Percentiles rank a stretch among this genome's conserved stretches.
Evolutionary conservation across 169 alveolate species (phyloP).

Genomic region (Eimeria falciformis): DNA sequence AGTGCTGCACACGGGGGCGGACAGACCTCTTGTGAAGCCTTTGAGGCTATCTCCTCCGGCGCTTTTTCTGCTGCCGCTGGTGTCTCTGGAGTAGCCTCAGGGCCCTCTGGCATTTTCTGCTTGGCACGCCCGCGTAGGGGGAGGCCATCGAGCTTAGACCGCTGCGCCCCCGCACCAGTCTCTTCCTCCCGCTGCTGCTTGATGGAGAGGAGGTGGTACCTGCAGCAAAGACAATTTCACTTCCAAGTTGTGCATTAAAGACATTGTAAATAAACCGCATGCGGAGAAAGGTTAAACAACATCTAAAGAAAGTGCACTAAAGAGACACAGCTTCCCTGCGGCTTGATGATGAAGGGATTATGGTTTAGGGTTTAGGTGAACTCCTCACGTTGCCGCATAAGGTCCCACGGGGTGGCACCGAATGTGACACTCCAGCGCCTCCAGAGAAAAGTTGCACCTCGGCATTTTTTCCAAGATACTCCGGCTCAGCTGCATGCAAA

Average conservation of each 20-base stretch:
- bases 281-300: neutral
- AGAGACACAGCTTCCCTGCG: no score
- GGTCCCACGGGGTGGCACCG: conserved; percentile 58
- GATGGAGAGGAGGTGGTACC: conserved; percentile 14
- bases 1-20: no score
- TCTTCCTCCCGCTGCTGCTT: conserved; percentile 58
- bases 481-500: conserved; percentile 30
- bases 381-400: conserved; percentile 46
- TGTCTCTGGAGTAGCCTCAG: no score
- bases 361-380: no score
- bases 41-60: no score
- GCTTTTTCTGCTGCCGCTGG: no score
- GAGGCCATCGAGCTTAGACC: neutral
- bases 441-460: neutral
- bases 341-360: no score
- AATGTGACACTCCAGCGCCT: conserved; percentile 61
- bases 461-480: conserved; percentile 38
- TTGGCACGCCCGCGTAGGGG: no score
- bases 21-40: no score
- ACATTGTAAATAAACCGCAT: neutral
- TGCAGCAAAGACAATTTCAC: neutral
- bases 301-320: no score
- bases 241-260: no score
- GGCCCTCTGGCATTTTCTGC: no score
- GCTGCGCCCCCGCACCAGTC: conserved; percentile 33